Evolutionary conservation across 371 early-diverging fungal species (phyloP), one percentile per base, ranked within the genome.

Genomic region (Rhizomucor pusillus): DNA sequence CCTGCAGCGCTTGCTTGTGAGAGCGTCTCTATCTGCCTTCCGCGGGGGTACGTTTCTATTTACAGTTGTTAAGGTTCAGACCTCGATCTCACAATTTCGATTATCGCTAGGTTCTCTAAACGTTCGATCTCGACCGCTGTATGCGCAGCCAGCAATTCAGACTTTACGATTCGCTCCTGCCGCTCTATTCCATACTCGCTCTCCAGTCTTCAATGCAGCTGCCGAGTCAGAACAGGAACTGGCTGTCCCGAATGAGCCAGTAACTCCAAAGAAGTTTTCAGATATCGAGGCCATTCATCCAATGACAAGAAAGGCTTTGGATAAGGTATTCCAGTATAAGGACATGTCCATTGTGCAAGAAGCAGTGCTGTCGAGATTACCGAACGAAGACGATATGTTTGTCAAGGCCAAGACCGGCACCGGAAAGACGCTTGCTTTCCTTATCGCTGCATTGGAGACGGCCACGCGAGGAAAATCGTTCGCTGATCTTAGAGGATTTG

Each of bases 371-470:
- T 73, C 80, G 4, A 61, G 75, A 25, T 52, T 92, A 19, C 96
- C 96, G 6, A 84, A 87, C 22, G 67, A 77, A n/a, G 60, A 64
- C 3, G 94, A 96, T 60, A 75, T 94, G 63, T 81, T 90, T 77
- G 86, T 92, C 53, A 87, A 89, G 63, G 98, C 99, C 13, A 96
- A 97, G 71, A 99, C 99, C 7, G 99, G 99, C 60, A 97, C 95
- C 0, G 99, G 99, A 41, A 98, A 98, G 69, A 97, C 97, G 1
- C 69, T 95, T 13, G 97, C 93, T 6, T 98, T 97, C 59, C 72
- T 98, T 65, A 75, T 95, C 33, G 91, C 98, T 4, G 90, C 93
- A 6, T 61, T 99, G n/a, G 88, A 93, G 54, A 77, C 82, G 14
- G 65, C 87, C 0, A 75, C 71, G 43, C 73, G 66, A 9, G 73